Percentiles rank a stretch among this genome's conserved stretches.
Evolutionary conservation across 2,329 filamentous ascomycete genomes (phyloP).

Genomic region (Zalaria obscura): DNA sequence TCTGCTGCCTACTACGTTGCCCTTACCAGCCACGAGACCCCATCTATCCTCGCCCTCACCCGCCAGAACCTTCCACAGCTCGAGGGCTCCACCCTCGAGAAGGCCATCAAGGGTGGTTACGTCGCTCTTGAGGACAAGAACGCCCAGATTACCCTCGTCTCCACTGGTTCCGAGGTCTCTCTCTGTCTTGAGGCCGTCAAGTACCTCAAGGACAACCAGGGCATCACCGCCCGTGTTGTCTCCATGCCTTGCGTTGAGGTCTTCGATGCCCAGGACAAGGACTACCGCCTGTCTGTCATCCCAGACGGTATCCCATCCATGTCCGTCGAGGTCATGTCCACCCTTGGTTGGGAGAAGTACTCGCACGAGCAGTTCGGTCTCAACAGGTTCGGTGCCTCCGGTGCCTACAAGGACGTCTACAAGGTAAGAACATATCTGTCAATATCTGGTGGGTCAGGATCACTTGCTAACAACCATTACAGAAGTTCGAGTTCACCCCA

Average conservation of each 20-base stretch:
- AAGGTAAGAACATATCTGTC: slow-evolving; percentile 37
- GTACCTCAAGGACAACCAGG: slow-evolving; percentile 77
- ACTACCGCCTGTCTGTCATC: slow-evolving; percentile 83
- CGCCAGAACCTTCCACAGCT: slow-evolving; percentile 98
- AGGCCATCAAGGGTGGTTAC: slow-evolving; percentile 90
- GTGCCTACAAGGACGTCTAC: slow-evolving; percentile 96
- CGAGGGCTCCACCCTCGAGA: slow-evolving; percentile 81
- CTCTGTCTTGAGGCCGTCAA: slow-evolving; percentile 90
- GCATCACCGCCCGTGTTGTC: slow-evolving; percentile 77
- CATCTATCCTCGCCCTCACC: slow-evolving; percentile 85
- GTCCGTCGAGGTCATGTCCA: slow-evolving; percentile 93
- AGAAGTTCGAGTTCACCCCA: slow-evolving; percentile 99
- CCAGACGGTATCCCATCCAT: slow-evolving; percentile 87
- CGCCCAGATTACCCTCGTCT: slow-evolving; percentile 78
- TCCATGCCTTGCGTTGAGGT: slow-evolving; percentile 96
- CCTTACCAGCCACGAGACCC: slow-evolving; percentile 77
- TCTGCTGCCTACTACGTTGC: slow-evolving; percentile 95
- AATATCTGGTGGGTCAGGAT: not conserved
- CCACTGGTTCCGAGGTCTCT: slow-evolving; percentile 89
- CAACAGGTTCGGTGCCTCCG: slow-evolving; percentile 96
- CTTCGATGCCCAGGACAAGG: slow-evolving; percentile 86
- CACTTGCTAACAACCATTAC: slow-evolving; percentile 11
- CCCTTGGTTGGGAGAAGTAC: slow-evolving; percentile 97
- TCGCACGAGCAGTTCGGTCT: slow-evolving; percentile 98
- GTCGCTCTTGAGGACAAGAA: slow-evolving; percentile 71